A percentile compares a stretch with the other conserved stretches of the same genome.
Conservation (phyloP, 1,284 basidiomycete genomes). For the Leccinum pallidistipes region DNA sequence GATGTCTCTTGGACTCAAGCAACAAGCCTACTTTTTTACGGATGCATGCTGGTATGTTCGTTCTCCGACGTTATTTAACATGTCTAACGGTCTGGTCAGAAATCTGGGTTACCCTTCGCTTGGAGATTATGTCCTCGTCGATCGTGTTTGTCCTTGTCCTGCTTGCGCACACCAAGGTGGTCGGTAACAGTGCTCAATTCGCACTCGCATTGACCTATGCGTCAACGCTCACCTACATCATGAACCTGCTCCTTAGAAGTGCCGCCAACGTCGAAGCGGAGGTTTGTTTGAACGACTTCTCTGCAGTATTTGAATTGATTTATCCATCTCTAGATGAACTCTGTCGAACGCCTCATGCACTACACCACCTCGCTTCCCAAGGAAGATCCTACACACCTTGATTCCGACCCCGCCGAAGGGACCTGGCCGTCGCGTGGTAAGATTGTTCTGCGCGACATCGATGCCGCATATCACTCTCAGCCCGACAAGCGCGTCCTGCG, state of each 20-base stretch:
- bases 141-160: conserved; percentile 27
- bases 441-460: conserved; percentile 50
- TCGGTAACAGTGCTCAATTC: conserved; percentile 27
- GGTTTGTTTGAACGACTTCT: conserved; percentile 12
- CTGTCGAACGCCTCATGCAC: conserved; percentile 33
- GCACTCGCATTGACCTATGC: conserved; percentile 32
- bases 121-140: conserved; percentile 31
- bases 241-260: conserved; percentile 33
- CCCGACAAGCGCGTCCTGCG: conserved; percentile 60
- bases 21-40: conserved; percentile 32
- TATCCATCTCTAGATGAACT: conserved; percentile 27
- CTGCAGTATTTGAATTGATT: conserved; percentile 4
- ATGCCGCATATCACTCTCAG: conserved; percentile 78
- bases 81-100: conserved; percentile 19
- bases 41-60: conserved; percentile 25
- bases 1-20: conserved; percentile 24
- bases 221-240: conserved; percentile 30
- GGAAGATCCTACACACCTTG: conserved; percentile 25
- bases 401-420: conserved; percentile 25
- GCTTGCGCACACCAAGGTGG: conserved; percentile 30
- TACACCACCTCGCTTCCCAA: conserved; percentile 27
- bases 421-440: conserved; percentile 28
- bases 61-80: neutral
- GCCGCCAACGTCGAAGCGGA: conserved; percentile 35
- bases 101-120: conserved; percentile 34